Percentiles rank a stretch among this genome's conserved stretches.
phyloP scores from a whole-genome alignment of 1,139 yeast genomes.

The Kluyveromyces marxianus region DNA sequence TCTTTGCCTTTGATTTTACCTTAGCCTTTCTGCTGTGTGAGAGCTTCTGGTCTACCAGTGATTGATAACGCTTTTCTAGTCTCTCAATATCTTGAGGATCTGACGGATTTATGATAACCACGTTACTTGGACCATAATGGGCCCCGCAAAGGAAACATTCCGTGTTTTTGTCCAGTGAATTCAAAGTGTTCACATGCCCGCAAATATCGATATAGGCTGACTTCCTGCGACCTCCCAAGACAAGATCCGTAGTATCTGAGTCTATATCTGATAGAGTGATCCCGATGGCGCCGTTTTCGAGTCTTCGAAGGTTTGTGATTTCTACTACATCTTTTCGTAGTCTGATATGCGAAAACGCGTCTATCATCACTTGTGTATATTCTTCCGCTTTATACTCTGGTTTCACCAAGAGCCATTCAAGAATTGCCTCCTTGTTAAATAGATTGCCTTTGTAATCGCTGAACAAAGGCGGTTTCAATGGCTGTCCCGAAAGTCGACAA shows the following conservation, averaged over 20 bases:
- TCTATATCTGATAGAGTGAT: conserved; percentile 2
- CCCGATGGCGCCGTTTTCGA: not conserved
- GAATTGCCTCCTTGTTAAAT: conserved; percentile 59
- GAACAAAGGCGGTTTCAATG: conserved; percentile 45
- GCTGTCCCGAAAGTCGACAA: conserved; percentile 38
- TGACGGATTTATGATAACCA: conserved; percentile 36
- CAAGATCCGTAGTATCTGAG: conserved; percentile 3
- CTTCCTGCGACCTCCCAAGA: conserved; percentile 22
- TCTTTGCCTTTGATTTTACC: conserved; percentile 6
- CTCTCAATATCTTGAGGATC: conserved; percentile 21
- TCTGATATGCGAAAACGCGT: conserved; percentile 38
- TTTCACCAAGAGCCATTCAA: conserved; percentile 46
- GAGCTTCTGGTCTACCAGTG: conserved; percentile 32
- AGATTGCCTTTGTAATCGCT: conserved; percentile 66
- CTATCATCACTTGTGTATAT: conserved; percentile 27
- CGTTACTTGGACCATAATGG: conserved; percentile 28
- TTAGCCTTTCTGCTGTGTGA: conserved; percentile 44
- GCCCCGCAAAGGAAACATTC: conserved; percentile 39
- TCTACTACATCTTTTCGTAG: conserved; percentile 46
- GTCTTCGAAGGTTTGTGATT: conserved; percentile 25
- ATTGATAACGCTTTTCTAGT: conserved; percentile 33
- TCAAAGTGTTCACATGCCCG: conserved; percentile 45
- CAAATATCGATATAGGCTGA: conserved; percentile 45
- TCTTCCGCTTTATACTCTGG: conserved; percentile 20
- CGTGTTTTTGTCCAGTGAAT: conserved; percentile 32